Base-by-base conservation (phyloP, 805 yeast species). In the Metschnikowia cerradonensis region DNA sequence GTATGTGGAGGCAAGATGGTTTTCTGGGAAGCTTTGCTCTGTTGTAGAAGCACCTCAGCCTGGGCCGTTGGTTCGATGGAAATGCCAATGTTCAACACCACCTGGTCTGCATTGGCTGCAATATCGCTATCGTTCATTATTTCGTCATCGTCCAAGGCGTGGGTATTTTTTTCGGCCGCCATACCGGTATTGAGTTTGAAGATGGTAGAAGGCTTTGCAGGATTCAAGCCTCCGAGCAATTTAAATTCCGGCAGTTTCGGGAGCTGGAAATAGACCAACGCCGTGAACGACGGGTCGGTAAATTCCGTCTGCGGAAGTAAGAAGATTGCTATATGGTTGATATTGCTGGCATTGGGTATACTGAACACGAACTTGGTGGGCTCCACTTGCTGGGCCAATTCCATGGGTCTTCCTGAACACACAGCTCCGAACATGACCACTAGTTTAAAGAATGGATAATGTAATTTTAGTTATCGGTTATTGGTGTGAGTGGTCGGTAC, bases 261-360 rank as follows among this genome's bases (percentile, higher is more conserved):
- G 47, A 91, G 70, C 64, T 92, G 96, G 68, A 90, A 92, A 67
- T 86, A 94, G 2, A 94, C 88, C 39, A 92, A 76, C 0, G 97
- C 98, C 1, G 92, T 82, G 59, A 75, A 86, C 43, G 79, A 79
- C 1, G 81, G 79, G 49, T 91, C 96, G 35, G 61, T 60, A 54
- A 74, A 72, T 30, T 80, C 82, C 3, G 87, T 80, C 55, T 89
- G 88, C 0, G 99, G 99, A 1, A 94, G 76, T 45, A 91, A 70
- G 65, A 94, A 94, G 3, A 94, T 73, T 0, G 96, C 87, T 37
- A 94, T 76, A 64, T 90, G 96, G 41, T 90, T 86, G 40, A 86
- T 76, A 42, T 76, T 78, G 6, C 85, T 72, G 0, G 90, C 88
- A 58, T 83, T 81, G 47, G 78, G 77, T 26, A 88, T 80, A 34